phyloP scores from a whole-genome alignment of 352 stramenopile genomes.

The Globisporangium abappressorium region DNA sequence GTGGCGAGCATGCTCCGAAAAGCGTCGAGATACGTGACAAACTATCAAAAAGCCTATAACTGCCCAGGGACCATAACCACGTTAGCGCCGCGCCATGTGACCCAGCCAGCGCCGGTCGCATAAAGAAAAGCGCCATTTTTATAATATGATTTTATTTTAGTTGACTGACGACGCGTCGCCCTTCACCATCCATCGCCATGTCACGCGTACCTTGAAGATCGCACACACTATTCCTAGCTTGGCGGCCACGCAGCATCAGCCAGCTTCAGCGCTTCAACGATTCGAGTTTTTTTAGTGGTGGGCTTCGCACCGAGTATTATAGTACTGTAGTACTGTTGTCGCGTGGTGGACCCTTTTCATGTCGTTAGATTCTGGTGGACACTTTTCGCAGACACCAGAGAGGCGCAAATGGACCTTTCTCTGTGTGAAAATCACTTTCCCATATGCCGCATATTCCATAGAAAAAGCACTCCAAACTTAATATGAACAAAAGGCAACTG shows the following conservation, averaged over 20 bases:
- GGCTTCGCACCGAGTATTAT: neutral
- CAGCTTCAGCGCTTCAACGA: neutral
- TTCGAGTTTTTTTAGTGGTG: neutral
- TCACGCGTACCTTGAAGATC: neutral
- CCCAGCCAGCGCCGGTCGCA: no score
- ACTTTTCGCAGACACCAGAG: neutral
- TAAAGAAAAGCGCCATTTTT: no score
- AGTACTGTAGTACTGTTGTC: neutral
- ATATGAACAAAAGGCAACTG: neutral
- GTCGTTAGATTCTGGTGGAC: neutral
- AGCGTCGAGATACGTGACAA: no score
- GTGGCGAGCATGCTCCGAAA: neutral
- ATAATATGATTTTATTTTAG: no score
- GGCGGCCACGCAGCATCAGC: neutral
- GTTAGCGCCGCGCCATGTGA: no score
- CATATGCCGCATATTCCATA: no score
- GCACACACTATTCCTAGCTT: neutral
- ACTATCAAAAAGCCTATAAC: no score
- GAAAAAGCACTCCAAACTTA: no score
- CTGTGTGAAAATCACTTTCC: neutral
- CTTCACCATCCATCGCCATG: no score
- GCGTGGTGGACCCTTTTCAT: neutral
- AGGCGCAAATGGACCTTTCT: constrained; percentile 1
- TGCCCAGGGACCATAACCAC: no score
- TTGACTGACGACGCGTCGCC: no score